phyloP scores from a whole-genome alignment of 176 grass and related monocot species.

The Paspalum notatum region DNA sequence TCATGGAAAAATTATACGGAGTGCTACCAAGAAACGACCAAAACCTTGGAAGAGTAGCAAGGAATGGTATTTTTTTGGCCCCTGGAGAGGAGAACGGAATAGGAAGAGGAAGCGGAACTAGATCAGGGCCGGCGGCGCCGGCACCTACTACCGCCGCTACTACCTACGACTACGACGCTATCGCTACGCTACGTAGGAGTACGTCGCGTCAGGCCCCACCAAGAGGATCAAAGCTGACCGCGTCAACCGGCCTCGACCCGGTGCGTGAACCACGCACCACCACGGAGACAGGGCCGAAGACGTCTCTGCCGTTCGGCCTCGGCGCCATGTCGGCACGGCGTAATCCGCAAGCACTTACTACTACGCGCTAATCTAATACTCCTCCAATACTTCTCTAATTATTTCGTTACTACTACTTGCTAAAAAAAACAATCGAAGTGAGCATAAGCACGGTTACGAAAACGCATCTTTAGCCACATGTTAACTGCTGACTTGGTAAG shows the following conservation, averaged over 20 bases:
- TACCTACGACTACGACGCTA: background rate
- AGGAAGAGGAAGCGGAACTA: background rate
- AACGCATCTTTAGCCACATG: background rate
- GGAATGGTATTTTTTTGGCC: background rate
- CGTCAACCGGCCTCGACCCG: slow-evolving; percentile 10
- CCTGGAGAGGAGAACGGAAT: no score
- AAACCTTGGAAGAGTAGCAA: background rate
- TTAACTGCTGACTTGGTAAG: slow-evolving; percentile 18
- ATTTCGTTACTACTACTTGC: no score
- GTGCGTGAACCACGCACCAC: slow-evolving; percentile 25
- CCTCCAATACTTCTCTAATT: no score
- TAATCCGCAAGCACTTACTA: slow-evolving; percentile 11
- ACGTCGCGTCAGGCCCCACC: slow-evolving; percentile 8
- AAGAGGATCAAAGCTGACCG: slow-evolving; percentile 5
- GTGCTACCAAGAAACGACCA: slow-evolving; percentile 13
- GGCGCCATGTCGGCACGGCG: slow-evolving; percentile 37
- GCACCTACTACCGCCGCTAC: background rate
- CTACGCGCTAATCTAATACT: background rate
- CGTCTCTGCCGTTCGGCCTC: slow-evolving; percentile 6
- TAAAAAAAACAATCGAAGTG: background rate
- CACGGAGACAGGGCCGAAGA: background rate
- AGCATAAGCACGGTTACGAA: background rate
- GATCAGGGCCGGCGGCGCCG: background rate
- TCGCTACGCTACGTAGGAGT: background rate
- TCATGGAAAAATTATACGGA: slow-evolving; percentile 6